Base-by-base conservation (phyloP, 164 flowering plant genomes). In the Macadamia tetraphylla region DNA sequence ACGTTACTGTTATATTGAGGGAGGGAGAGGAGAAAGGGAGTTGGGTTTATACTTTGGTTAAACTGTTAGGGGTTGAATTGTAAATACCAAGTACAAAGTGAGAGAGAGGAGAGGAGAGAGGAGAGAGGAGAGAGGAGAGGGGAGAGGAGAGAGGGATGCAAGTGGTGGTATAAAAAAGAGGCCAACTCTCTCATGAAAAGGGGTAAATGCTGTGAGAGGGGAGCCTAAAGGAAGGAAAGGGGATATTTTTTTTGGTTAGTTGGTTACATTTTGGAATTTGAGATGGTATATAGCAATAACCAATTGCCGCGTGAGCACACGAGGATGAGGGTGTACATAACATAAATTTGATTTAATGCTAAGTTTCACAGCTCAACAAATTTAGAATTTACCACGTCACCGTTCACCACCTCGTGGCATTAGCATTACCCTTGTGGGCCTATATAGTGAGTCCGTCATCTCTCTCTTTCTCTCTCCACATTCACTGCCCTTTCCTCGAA, bases 221-320 rank as follows among this genome's bases (percentile, higher is more conserved):
- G 23, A 23, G 23, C 23, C 23, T 23, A 23, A 23, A 23, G 23
- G 23, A 0, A 23, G 23, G 23, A 23, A 42, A 64, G 57, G 14
- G 2, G n/a, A 40, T 32, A 40, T 57, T 55, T 61, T 43, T 1
- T 59, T 59, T 29, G 43, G 3, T 15, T 46, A 9, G 35, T 12
- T 32, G 17, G 65, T 35, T 35, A 2, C 23, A 0, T 35, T 35
- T 35, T 35, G 5, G 40, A 2, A 35, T 35, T 35, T 35, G 40
- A 35, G 40, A 2, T 0, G 5, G 64, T 55, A 43, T 43, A 70
- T 69, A 30, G 61, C 49, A 66, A 62, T 70, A 75, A 72, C 78
- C 75, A 70, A 67, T 70, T 64, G 73, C 40, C 40, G 40, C 82
- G 85, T 82, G 85, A 82, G 52, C 60, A 31, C 83, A 82, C 83